Percentiles rank a stretch among this genome's conserved stretches.
Evolutionary conservation across 2,329 filamentous ascomycete genomes (phyloP).

Genomic region (Aureobasidium vineae): DNA sequence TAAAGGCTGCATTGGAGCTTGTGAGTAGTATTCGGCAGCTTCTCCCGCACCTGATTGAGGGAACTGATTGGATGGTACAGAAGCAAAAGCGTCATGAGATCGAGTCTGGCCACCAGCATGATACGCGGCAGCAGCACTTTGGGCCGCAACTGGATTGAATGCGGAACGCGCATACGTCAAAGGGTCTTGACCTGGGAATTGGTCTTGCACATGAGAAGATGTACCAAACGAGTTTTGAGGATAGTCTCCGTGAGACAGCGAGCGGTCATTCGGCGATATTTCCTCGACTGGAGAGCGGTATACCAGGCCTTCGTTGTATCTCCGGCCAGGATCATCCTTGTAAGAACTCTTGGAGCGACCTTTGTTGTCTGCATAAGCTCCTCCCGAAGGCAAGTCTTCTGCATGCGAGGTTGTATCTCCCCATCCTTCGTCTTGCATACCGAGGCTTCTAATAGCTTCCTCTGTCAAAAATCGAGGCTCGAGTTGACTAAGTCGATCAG

Average conservation of each 20-base stretch:
- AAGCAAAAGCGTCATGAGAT: conserved; percentile 42
- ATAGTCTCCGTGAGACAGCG: neutral
- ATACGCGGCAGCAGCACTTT: conserved; percentile 58
- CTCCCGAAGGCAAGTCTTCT: neutral
- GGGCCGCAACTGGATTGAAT: conserved; percentile 42
- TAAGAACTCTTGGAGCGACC: neutral
- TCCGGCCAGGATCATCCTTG: neutral
- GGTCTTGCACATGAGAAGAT: conserved; percentile 41
- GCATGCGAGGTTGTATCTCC: conserved; percentile 31
- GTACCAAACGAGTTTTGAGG: conserved; percentile 22
- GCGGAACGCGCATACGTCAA: conserved; percentile 44
- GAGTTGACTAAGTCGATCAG: conserved; percentile 4
- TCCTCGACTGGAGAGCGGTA: neutral
- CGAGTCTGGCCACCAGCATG: conserved; percentile 64
- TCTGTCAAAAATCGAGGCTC: conserved; percentile 36
- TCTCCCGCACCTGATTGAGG: conserved; percentile 60
- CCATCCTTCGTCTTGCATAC: conserved; percentile 34
- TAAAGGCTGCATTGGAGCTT: neutral
- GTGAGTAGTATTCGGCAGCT: conserved; percentile 57
- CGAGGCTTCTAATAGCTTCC: conserved; percentile 37
- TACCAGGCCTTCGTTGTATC: neutral
- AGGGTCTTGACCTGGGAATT: conserved; percentile 60
- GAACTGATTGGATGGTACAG: conserved; percentile 52
- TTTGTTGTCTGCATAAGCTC: neutral
- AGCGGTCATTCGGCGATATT: neutral